Evolutionary conservation across 1,284 basidiomycete species (phyloP), one percentile per base, ranked within the genome.

Genomic region (Coniophora puteana): DNA sequence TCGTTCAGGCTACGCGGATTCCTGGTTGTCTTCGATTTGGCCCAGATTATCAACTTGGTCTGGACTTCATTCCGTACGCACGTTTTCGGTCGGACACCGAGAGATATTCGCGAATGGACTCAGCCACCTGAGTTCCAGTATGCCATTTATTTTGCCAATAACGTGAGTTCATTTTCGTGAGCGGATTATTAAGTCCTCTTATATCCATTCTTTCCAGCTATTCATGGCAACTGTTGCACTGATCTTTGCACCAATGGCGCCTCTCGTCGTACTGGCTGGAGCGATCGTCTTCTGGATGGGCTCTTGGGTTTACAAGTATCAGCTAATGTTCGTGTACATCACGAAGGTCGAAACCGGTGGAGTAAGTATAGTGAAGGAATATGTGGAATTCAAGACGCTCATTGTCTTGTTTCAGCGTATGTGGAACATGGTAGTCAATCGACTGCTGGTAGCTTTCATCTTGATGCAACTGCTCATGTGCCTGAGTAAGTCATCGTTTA

Each of bases 71-170:
- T 97, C 65, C 89, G 89, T 65, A 93, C 89, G 3, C 68, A 75
- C 43, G 65, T 93, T 35, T 89, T 97, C 56, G 92, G 93, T n/a
- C 84, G 94, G 43, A 99, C 96, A 0, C 95, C 94, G 33, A 81
- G 96, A 51, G 93, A 97, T 56, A 92, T 98, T 44, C 78, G 93
- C 40, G 93, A 97, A 54, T 94, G 90, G 84, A 97, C 95, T 5
- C 89, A 94, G 59, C 95, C 95, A 13, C 90, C 90, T 4, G 82
- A 86, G 28, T 98, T 98, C 59, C 84, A 94, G 54, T 98, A 89
- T 66, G 78, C 89, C 10, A 78, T 94, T 44, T 93, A 92, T 34
- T 33, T 34, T 38, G 18, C 33, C 17, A 83, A 84, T 52, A 68
- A 80, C 44, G 83, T 85, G 60, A 43, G 68, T 50, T 27, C 13